Percentiles rank a stretch among this genome's conserved stretches.
phyloP scores from a whole-genome alignment of 2,329 filamentous ascomycete species.

The Pseudogymnoascus sp. region DNA sequence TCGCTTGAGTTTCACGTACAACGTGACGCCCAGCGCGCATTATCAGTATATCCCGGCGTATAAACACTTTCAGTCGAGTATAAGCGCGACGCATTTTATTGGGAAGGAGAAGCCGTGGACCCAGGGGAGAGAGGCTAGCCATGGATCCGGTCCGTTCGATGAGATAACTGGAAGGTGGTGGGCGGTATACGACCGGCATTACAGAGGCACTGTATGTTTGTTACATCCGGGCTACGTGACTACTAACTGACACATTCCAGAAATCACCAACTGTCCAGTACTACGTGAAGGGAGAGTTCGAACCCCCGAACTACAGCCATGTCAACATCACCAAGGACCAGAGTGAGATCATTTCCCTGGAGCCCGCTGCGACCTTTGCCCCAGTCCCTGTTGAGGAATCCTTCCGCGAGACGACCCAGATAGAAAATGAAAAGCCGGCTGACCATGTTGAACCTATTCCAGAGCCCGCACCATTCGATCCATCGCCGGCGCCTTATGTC shows the following conservation, averaged over 20 bases:
- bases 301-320: conserved; percentile 23
- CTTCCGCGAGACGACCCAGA: conserved; percentile 19
- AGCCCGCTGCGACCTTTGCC: not conserved
- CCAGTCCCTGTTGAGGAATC: conserved; percentile 15
- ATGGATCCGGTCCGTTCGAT: conserved; percentile 59
- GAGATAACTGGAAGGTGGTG: conserved; percentile 87
- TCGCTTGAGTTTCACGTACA: conserved; percentile 89
- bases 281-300: conserved; percentile 28
- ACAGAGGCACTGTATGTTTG: conserved; percentile 44
- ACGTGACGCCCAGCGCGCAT: conserved; percentile 90
- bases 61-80: conserved; percentile 81
- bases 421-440: conserved; percentile 12
- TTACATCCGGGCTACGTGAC: not conserved
- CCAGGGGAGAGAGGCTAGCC: conserved; percentile 47
- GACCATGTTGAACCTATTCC: not conserved
- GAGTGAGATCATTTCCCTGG: not conserved
- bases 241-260: not conserved
- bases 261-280: conserved; percentile 25
- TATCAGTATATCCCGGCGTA: conserved; percentile 98
- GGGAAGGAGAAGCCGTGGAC: conserved; percentile 86
- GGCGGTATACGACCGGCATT: conserved; percentile 87
- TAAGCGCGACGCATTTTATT: conserved; percentile 92
- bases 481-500: not conserved
- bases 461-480: conserved; percentile 9
- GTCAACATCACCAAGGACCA: conserved; percentile 13